Conservation (phyloP, 495 filamentous ascomycete genomes). For the Aspergillus asperescens region DNA sequence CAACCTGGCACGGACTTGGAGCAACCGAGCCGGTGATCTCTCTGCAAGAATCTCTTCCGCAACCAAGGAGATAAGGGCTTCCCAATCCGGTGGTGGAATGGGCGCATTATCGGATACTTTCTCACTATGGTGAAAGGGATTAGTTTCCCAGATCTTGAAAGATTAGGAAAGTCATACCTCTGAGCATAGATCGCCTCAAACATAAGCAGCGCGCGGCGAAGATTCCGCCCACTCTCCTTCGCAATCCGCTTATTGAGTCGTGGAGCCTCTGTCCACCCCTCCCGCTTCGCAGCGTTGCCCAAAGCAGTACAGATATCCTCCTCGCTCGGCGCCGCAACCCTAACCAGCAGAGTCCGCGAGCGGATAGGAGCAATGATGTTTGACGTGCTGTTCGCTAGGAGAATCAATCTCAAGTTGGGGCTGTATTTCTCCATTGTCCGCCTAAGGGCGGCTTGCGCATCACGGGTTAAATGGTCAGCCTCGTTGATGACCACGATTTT, state of each 20-base stretch:
- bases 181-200: constrained; percentile 94
- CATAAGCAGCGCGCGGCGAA: constrained; percentile 87
- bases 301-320: constrained; percentile 77
- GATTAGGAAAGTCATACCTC: constrained; percentile 53
- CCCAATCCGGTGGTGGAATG: constrained; percentile 95
- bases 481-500: constrained; percentile 99
- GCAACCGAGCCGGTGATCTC: constrained; percentile 77
- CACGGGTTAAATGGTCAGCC: constrained; percentile 88
- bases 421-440: constrained; percentile 99
- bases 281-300: constrained; percentile 64
- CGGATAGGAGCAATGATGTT: constrained; percentile 98
- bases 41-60: constrained; percentile 89
- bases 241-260: constrained; percentile 78
- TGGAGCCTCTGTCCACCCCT: constrained; percentile 66
- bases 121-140: constrained; percentile 55
- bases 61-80: constrained; percentile 78
- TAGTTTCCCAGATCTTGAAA: not conserved
- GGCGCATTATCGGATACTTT: constrained; percentile 80
- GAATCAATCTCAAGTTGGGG: constrained; percentile 84
- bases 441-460: constrained; percentile 92
- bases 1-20: constrained; percentile 82
- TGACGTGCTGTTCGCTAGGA: constrained; percentile 89
- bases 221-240: constrained; percentile 84
- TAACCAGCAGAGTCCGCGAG: constrained; percentile 79
- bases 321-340: constrained; percentile 85